phyloP scores from a whole-genome alignment of 805 yeast species.

The Kluyveromyces lactis region DNA sequence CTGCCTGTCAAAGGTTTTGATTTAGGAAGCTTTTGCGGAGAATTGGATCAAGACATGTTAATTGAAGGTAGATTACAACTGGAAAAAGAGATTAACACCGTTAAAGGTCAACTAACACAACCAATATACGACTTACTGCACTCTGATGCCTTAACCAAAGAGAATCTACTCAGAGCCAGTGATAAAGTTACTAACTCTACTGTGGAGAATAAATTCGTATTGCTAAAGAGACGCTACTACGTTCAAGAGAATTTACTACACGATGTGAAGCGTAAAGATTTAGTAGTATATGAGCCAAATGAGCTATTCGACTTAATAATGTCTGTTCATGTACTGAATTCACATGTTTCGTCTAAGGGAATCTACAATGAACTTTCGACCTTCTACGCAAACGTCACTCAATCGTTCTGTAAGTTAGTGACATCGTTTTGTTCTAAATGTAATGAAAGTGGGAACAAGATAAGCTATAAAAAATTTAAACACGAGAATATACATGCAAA shows the following conservation, averaged over 20 bases:
- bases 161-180: slow-evolving; percentile 13
- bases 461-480: slow-evolving; percentile 10
- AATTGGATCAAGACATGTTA: background rate
- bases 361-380: slow-evolving; percentile 13
- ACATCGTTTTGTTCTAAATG: slow-evolving; percentile 24
- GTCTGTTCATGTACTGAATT: slow-evolving; percentile 26
- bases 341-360: slow-evolving; percentile 14
- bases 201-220: slow-evolving; percentile 14
- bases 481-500: slow-evolving; percentile 14
- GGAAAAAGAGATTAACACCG: slow-evolving; percentile 6
- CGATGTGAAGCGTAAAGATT: slow-evolving; percentile 18
- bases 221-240: slow-evolving; percentile 19
- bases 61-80: slow-evolving; percentile 3
- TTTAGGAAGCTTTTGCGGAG: background rate
- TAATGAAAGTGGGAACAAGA: slow-evolving; percentile 13
- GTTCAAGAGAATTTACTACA: slow-evolving; percentile 15
- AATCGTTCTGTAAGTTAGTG: slow-evolving; percentile 13
- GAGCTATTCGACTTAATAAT: slow-evolving; percentile 21
- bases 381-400: slow-evolving; percentile 21
- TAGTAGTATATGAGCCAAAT: slow-evolving; percentile 25
- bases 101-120: slow-evolving; percentile 22
- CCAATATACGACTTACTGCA: slow-evolving; percentile 20
- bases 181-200: slow-evolving; percentile 14
- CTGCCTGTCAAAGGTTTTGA: background rate
- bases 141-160: slow-evolving; percentile 14